Conservation (phyloP, 495 filamentous ascomycete species). For the Podospora pseudocomata region DNA sequence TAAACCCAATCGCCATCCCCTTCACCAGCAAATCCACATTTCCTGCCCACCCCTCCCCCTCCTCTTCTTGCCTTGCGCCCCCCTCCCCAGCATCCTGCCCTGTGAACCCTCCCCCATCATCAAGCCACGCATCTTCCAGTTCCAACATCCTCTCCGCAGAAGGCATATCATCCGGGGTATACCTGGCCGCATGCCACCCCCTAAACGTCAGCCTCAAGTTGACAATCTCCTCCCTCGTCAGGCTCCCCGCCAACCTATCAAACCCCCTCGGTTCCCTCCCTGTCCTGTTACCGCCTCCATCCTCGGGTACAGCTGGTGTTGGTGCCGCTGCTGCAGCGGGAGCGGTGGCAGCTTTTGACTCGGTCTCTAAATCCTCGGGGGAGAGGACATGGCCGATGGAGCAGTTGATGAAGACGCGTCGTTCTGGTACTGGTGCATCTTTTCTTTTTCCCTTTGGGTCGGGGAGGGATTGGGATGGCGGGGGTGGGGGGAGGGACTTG, state of each 20-base stretch:
- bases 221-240: conserved; percentile 75
- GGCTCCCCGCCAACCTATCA: conserved; percentile 79
- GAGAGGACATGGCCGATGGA: conserved; percentile 74
- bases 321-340: conserved; percentile 15
- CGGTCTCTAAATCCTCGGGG: conserved; percentile 61
- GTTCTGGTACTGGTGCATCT: conserved; percentile 15
- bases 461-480: conserved; percentile 27
- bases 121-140: conserved; percentile 93
- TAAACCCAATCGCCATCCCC: conserved; percentile 86
- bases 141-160: conserved; percentile 48
- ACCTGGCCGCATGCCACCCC: conserved; percentile 67
- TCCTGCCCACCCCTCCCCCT: conserved; percentile 32
- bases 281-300: background rate
- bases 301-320: background rate
- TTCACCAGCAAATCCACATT: conserved; percentile 60
- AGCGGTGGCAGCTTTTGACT: conserved; percentile 52
- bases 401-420: conserved; percentile 80
- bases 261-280: conserved; percentile 58
- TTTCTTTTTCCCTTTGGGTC: conserved; percentile 35
- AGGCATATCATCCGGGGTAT: conserved; percentile 85
- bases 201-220: conserved; percentile 81
- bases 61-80: conserved; percentile 36
- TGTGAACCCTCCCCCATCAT: conserved; percentile 50
- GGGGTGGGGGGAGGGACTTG: conserved; percentile 55
- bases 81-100: conserved; percentile 24